Evolutionary conservation across 768 basidiomycete genomes (phyloP), one percentile per base, ranked within the genome.

Genomic region (Tylopilus sp.): DNA sequence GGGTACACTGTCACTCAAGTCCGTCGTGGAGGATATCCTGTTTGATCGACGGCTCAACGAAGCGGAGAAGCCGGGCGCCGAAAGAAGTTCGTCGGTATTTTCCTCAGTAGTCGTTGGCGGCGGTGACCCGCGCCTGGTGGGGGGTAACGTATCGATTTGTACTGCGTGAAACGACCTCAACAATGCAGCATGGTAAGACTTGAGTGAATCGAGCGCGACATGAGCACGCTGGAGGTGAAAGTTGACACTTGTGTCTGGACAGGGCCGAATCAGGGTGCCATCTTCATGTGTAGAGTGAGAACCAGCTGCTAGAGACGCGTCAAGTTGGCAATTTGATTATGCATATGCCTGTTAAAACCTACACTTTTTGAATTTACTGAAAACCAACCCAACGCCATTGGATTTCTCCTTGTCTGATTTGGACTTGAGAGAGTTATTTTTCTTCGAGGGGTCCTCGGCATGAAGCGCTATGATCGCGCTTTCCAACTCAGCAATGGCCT

Each of bases 291-390:
- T 38, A 48, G 28, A 21, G 26, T 61, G 57, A 22, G 52, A 26
- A 19, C 57, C 57, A n/a, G 69, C 69, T 69, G 26, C 22, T 17
- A 22, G 47, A 43, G 19, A 41, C 17, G 29, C 29, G 42, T 47
- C 46, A 37, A 40, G 38, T 29, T 58, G 22, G 58, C 48, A 2
- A 29, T 30, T 38, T 29, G 33, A 21, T 31, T 16, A 16, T 28
- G 10, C 6, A 3, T 17, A 46, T 41, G 10, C 19, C 55, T 24
- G 29, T 31, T 19, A 33, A 33, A 48, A 65, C 77, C 52, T 61
- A 83, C 85, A 71, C 69, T 78, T 78, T 60, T 84, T 84, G 67
- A 89, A 85, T 50, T 87, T 66, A 34, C 78, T 79, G 61, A 89
- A 84, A 22, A 78, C 72, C 17, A 60, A 67, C 4, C 57, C 50